These are phyloP conservation scores for Lasiodiplodia gonubiensis DNA, from an alignment of 2,329 filamentous ascomycete species.

Conservation along the genomic window DNA sequence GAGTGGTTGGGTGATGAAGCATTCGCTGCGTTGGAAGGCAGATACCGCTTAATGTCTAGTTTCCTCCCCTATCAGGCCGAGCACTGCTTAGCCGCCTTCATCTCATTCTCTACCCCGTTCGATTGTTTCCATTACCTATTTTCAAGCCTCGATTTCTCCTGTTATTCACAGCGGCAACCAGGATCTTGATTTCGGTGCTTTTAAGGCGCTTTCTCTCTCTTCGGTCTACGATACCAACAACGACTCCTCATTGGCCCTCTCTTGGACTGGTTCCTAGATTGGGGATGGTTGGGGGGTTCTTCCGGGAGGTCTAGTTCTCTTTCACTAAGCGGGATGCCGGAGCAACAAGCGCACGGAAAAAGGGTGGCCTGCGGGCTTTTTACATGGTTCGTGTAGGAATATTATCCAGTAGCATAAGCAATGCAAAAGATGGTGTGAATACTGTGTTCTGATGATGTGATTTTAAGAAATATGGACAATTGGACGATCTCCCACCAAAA, in stretches of 20 bases:
- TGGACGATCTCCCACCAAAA: background rate
- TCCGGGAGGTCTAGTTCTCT: constrained; percentile 10
- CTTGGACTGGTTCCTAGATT: constrained; percentile 8
- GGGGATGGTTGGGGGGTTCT: constrained; percentile 4
- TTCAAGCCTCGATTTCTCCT: background rate
- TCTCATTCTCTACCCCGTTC: background rate
- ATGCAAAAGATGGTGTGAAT: background rate
- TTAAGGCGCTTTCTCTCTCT: constrained; percentile 19
- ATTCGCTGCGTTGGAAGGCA: constrained; percentile 8
- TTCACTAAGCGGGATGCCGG: background rate
- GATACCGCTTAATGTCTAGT: constrained; percentile 22
- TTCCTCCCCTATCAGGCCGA: background rate
- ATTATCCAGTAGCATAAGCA: background rate
- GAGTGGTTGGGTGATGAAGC: constrained; percentile 7
- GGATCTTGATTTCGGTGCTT: constrained; percentile 4
- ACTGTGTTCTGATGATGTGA: background rate
- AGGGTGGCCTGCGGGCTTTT: background rate
- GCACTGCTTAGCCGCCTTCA: background rate
- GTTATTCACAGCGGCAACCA: background rate
- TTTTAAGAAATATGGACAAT: background rate
- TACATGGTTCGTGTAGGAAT: constrained; percentile 17
- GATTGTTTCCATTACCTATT: background rate
- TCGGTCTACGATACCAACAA: constrained; percentile 22
- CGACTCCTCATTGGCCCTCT: background rate
- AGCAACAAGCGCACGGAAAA: background rate